These are phyloP conservation scores for Populus hybrid DNA, from an alignment of 441 rosid species.

Conservation along the genomic window DNA sequence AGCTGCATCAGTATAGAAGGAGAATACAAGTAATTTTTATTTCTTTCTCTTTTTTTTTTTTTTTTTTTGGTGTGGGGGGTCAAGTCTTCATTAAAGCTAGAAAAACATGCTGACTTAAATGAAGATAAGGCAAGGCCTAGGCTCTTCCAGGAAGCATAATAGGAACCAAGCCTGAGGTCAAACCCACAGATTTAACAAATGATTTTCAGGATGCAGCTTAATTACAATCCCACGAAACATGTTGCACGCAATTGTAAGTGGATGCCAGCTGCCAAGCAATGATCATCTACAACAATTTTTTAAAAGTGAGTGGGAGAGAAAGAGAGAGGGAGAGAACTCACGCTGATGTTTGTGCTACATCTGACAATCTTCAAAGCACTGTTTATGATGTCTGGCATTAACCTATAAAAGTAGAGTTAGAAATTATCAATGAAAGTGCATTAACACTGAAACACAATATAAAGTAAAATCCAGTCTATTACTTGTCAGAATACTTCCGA, in stretches of 20 bases:
- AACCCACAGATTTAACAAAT: too few relatives aligned
- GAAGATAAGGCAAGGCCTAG: not conserved
- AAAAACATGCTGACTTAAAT: too few relatives aligned
- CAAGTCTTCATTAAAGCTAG: too few relatives aligned
- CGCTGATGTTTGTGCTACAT: slow-evolving; percentile 53
- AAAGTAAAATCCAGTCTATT: slow-evolving; percentile 21
- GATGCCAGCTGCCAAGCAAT: slow-evolving; percentile 14
- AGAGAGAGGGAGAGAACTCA: slow-evolving; percentile 27
- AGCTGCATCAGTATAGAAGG: too few relatives aligned
- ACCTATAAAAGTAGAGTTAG: slow-evolving; percentile 36
- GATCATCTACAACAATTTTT: not conserved
- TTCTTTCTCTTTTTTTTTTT: too few relatives aligned
- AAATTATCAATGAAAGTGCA: slow-evolving; percentile 13
- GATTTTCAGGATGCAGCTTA: too few relatives aligned
- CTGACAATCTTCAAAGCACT: slow-evolving; percentile 59
- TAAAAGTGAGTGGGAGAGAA: not conserved
- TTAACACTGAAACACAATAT: slow-evolving; percentile 9
- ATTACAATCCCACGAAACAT: too few relatives aligned
- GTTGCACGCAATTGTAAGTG: not conserved
- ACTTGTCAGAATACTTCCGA: slow-evolving; percentile 81
- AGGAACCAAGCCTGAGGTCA: too few relatives aligned
- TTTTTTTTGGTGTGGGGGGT: too few relatives aligned
- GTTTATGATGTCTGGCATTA: slow-evolving; percentile 61
- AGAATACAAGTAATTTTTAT: too few relatives aligned
- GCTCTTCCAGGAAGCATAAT: not conserved